phyloP scores from a whole-genome alignment of 305 asterid genomes.

The Fraxinus platypoda region DNA sequence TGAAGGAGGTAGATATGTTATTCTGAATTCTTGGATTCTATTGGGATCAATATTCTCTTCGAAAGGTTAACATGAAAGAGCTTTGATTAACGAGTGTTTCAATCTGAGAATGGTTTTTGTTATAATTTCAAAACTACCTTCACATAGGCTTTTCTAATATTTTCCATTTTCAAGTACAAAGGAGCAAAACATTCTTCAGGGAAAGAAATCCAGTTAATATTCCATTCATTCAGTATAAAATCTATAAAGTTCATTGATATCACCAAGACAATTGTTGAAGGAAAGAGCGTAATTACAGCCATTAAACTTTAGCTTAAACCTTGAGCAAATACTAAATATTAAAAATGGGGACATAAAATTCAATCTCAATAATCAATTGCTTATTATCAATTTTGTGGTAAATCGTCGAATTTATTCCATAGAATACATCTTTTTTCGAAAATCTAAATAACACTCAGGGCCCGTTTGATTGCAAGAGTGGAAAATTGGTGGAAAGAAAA shows the following conservation, averaged over 20 bases:
- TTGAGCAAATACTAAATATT: background rate
- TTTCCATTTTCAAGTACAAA: background rate
- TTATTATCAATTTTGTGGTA: background rate
- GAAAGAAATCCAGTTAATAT: background rate
- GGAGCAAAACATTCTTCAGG: background rate
- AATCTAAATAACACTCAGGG: background rate
- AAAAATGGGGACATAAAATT: background rate
- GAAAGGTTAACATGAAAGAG: background rate
- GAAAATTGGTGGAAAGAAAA: too few species aligned
- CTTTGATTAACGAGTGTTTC: background rate
- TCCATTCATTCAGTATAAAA: background rate
- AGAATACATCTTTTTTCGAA: background rate
- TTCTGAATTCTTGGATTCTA: background rate
- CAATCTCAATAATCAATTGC: background rate
- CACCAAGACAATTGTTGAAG: background rate
- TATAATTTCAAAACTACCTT: background rate
- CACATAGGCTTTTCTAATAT: background rate
- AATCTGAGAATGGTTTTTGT: background rate
- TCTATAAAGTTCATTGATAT: background rate
- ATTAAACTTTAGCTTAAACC: slow-evolving; percentile 11
- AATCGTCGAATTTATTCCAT: background rate
- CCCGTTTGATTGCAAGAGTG: too few species aligned
- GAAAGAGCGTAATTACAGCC: background rate
- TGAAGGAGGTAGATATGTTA: background rate
- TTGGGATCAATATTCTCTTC: background rate